These are phyloP conservation scores for Gaillardinia entomophila DNA, from an alignment of 805 yeast species.

Conservation along the genomic window DNA sequence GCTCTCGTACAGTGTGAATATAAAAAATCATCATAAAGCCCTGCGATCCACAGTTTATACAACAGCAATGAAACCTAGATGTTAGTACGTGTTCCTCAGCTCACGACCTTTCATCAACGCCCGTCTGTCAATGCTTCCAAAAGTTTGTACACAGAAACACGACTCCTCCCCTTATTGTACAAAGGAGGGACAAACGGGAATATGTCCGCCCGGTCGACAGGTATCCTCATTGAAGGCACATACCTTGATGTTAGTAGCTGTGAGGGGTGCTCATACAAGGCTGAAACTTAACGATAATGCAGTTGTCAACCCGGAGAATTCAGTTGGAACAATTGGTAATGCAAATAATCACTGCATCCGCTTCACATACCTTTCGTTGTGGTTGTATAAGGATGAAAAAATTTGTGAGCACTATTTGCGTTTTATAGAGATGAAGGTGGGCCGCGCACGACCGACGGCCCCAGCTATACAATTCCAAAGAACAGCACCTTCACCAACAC, in stretches of 20 bases:
- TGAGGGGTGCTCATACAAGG: conserved; percentile 48
- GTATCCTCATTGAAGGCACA: conserved; percentile 34
- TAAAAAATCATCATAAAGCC: conserved; percentile 36
- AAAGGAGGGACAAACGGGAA: conserved; percentile 30
- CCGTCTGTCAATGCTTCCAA: conserved; percentile 38
- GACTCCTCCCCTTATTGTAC: conserved; percentile 42
- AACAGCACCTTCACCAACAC: conserved; percentile 61
- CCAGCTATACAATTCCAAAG: too few species aligned
- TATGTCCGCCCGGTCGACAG: conserved; percentile 52
- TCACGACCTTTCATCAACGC: conserved; percentile 49
- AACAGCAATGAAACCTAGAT: conserved; percentile 1
- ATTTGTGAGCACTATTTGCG: conserved; percentile 2
- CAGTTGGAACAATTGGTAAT: conserved; percentile 21
- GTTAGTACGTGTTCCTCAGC: conserved; percentile 19
- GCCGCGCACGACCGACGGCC: too few species aligned
- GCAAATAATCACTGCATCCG: conserved; percentile 16
- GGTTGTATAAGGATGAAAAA: conserved; percentile 11
- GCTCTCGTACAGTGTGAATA: conserved; percentile 51
- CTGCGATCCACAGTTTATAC: not conserved
- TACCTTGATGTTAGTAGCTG: conserved; percentile 5
- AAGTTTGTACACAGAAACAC: conserved; percentile 49
- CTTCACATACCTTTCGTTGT: conserved; percentile 20
- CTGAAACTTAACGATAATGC: conserved; percentile 56
- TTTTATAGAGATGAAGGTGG: too few species aligned
- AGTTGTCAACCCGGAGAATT: conserved; percentile 42